Evolutionary conservation across 1,284 basidiomycete species (phyloP), one percentile per base, ranked within the genome.

Genomic region (Retiboletus flavoniger): DNA sequence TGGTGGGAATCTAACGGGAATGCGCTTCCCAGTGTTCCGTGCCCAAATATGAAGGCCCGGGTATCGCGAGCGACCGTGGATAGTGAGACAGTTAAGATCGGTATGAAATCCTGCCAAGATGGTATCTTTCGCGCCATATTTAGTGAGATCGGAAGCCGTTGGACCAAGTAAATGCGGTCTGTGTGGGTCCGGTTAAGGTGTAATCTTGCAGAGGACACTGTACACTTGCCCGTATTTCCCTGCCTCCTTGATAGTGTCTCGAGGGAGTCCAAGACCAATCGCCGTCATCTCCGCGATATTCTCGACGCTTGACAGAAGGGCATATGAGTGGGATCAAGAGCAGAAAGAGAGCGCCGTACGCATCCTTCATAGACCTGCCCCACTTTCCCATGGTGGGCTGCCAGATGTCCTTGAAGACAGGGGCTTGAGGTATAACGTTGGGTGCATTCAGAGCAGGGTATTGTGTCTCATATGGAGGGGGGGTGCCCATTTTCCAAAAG

Each of bases 81-180:
- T 95, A 4, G 93, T 95, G 58, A 90, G 74, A 66, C 88, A 91
- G 62, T 91, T 91, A 48, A 91, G 80, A 66, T 92, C 90, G 0
- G 87, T 88, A 69, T 96, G 93, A 70, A 96, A 95, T 2, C 94
- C 93, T 7, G 94, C 93, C 50, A 93, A 83, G 60, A 95, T 92
- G 7, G 87, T 91, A 64, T 85, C 81, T 58, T 85, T 83, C 64
- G 83, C 63, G 29, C 89, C 85, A 61, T 90, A 95, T 64, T 89
- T 91, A 26, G 74, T 70, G 11, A 97, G 78, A 67, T 96, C 88
- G 3, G 93, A 95, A 2, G 93, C 91, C 0, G 94, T 97, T 3
- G 94, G 94, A 0, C 92, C 94, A 19, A 97, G 82, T 24, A 95
- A 71, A 70, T 96, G 94, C 4, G 91, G 86, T 1, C 93, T 95